Base-by-base conservation (phyloP, 2,329 filamentous ascomycete genomes). In the Fusarium abutilonis region DNA sequence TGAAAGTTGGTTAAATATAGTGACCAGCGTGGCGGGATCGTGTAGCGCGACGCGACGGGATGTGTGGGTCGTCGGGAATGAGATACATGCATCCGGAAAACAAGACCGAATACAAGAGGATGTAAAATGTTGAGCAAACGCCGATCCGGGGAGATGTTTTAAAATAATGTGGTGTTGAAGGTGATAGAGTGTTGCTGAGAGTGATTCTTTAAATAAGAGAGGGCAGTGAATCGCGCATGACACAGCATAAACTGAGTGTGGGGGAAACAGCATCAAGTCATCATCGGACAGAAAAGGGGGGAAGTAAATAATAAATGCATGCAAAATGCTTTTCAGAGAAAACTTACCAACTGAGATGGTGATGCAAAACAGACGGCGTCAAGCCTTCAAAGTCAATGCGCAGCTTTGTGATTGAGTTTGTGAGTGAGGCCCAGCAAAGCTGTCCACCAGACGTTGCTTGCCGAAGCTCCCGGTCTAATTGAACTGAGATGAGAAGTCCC, bases 1-100 rank as follows among this genome's bases (percentile, higher is more conserved):
- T 54, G 39, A 53, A 52, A 45, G 56, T 45, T 42, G 45, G 52
- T 51, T 26, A 39, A 40, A 60, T 55, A 60, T 57, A 64, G 56
- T 56, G 57, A 53, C 68, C 66, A 41, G 56, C 53, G 48, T 47
- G 60, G 59, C 68, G 67, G 68, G 64, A 68, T 56, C 56, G 65
- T 71, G 68, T 70, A 69, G 67, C 68, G 68, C 67, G 68, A 70
- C 65, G 68, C 59, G 67, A 68, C 56, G 57, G 60, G 53, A 65
- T 52, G 39, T 36, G 41, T 39, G 68, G 68, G 66, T 64, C 68
- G 45, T 56, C 55, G 57, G 69, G 57, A 52, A 40, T 49, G 43
- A 68, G 50, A 70, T 70, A 65, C 69, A 68, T 66, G 67, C 61
- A 70, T 61, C 69, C 63, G 68, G 41, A 51, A 58, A 32, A 60